Conservation (phyloP, 2,329 filamentous ascomycete genomes). For the Exserohilum rostratum region DNA sequence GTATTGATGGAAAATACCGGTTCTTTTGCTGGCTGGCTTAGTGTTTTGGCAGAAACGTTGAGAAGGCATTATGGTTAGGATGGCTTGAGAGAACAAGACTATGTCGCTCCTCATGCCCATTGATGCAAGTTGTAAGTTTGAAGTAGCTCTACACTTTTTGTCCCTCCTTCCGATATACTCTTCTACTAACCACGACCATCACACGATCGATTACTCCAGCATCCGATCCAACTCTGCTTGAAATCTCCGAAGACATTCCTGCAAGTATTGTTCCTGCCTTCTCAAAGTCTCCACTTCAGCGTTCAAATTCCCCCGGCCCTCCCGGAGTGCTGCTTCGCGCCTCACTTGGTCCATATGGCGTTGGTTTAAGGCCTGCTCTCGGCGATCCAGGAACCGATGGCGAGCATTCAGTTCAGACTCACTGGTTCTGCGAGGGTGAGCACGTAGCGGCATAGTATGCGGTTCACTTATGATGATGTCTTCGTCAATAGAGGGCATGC, state of each 20-base stretch:
- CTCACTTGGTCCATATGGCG: neutral
- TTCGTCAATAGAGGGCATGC: neutral
- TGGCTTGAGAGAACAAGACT: too few relatives aligned
- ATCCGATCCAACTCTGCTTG: neutral
- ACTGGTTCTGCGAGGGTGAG: neutral
- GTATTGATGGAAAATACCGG: too few relatives aligned
- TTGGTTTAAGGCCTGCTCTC: neutral
- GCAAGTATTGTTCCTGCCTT: slow-evolving; percentile 11
- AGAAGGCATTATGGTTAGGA: too few relatives aligned
- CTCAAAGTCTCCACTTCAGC: neutral
- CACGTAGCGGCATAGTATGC: too few relatives aligned
- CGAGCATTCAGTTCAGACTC: neutral
- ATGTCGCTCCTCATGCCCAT: neutral
- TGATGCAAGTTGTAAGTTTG: too few relatives aligned
- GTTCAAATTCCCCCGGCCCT: neutral
- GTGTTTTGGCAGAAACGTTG: too few relatives aligned
- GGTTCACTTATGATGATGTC: neutral
- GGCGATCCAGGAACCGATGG: neutral
- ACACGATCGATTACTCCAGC: neutral
- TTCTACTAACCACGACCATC: neutral
- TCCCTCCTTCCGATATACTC: neutral
- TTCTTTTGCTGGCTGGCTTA: too few relatives aligned
- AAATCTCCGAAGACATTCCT: slow-evolving; percentile 9
- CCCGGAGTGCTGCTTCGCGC: neutral
- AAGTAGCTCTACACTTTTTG: too few relatives aligned